Conservation (phyloP, 768 basidiomycete species). For the Boletus rex-veris region DNA sequence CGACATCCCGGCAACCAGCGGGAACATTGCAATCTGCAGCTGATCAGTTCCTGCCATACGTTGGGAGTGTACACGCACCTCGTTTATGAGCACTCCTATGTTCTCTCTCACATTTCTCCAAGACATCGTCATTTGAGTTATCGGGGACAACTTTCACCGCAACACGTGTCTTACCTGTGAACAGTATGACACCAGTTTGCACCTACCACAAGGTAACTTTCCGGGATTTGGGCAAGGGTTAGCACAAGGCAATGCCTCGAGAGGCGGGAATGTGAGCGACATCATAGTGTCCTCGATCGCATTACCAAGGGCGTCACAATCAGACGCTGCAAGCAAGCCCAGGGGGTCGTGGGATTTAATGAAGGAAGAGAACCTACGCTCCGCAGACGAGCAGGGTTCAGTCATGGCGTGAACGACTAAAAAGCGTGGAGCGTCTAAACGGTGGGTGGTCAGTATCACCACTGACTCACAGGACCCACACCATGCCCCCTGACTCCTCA, state of each 20-base stretch:
- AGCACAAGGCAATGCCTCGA: conserved; percentile 31
- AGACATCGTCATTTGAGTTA: neutral
- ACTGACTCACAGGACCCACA: neutral
- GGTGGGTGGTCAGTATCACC: neutral
- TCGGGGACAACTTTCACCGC: too few relatives aligned
- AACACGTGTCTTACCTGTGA: conserved; percentile 27
- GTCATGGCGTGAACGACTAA: conserved; percentile 7
- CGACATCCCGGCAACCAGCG: neutral
- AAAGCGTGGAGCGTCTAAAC: neutral
- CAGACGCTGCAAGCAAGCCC: conserved; percentile 7
- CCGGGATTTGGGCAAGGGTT: conserved; percentile 31
- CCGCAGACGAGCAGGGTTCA: neutral
- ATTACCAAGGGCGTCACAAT: conserved; percentile 18
- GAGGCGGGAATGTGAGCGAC: conserved; percentile 21
- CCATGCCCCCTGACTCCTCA: neutral
- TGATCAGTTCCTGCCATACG: neutral
- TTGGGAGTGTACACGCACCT: conserved; percentile 14
- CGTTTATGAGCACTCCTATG: conserved; percentile 38
- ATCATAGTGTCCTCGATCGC: conserved; percentile 11
- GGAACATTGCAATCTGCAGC: conserved; percentile 14
- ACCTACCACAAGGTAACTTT: conserved; percentile 22
- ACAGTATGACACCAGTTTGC: conserved; percentile 43
- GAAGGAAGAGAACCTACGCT: conserved; percentile 7
- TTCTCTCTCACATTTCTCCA: conserved; percentile 36
- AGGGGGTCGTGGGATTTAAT: conserved; percentile 21